These are phyloP conservation scores for Meira nashicola DNA, from an alignment of 1,284 basidiomycete species.

Conservation along the genomic window DNA sequence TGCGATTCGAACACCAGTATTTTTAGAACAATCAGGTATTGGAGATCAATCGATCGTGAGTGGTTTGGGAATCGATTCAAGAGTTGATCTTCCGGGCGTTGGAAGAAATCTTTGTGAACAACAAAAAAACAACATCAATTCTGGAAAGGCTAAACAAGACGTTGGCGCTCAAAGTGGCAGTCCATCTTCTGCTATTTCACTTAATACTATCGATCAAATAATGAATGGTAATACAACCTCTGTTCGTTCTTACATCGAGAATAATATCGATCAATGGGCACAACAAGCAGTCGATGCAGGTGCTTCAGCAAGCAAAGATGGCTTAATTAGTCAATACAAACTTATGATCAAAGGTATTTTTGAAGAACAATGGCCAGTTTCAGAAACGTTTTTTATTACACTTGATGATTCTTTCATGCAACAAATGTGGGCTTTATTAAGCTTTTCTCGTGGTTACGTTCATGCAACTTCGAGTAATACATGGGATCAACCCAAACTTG, in stretches of 20 bases:
- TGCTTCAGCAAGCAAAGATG: constrained; percentile 24
- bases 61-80: constrained; percentile 21
- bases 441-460: constrained; percentile 11
- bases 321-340: constrained; percentile 31
- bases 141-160: neutral
- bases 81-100: constrained; percentile 57
- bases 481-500: constrained; percentile 5
- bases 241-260: constrained; percentile 29
- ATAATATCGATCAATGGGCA: constrained; percentile 31
- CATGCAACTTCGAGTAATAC: constrained; percentile 1
- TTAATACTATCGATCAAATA: constrained; percentile 9
- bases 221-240: constrained; percentile 46
- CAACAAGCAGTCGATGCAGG: constrained; percentile 25
- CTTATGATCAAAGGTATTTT: constrained; percentile 23
- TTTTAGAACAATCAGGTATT: constrained; percentile 40
- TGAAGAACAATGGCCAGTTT: constrained; percentile 25
- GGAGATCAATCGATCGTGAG: constrained; percentile 27
- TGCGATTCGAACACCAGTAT: constrained; percentile 53
- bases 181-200: neutral
- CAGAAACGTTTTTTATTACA: constrained; percentile 20
- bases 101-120: constrained; percentile 61
- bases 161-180: neutral
- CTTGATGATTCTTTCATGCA: constrained; percentile 11
- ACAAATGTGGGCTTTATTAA: constrained; percentile 15
- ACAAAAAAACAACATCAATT: neutral